A percentile compares a stretch with the other conserved stretches of the same genome.
Evolutionary conservation across 2,329 filamentous ascomycete species (phyloP).

Genomic region (Colletotrichum plurivorum): DNA sequence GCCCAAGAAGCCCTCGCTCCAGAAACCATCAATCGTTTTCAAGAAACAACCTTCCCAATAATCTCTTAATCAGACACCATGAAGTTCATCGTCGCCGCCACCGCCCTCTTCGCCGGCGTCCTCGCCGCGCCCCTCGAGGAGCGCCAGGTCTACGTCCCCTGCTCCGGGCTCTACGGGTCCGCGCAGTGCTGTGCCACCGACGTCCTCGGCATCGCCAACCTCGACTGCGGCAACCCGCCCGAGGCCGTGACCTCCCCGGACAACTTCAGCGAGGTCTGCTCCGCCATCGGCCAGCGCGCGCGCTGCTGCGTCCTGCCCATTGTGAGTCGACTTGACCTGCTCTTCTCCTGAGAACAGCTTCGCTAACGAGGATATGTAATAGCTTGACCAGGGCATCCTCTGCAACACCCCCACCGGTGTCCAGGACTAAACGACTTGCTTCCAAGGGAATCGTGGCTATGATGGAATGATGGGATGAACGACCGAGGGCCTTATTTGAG

Average conservation of each 20-base stretch:
- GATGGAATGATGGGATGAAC: background rate
- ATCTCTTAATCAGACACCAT: slow-evolving; percentile 19
- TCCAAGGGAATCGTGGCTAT: background rate
- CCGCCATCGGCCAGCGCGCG: slow-evolving; percentile 66
- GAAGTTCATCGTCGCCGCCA: slow-evolving; percentile 38
- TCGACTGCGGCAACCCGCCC: slow-evolving; percentile 67
- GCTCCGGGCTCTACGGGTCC: slow-evolving; percentile 57
- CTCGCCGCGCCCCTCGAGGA: slow-evolving; percentile 50
- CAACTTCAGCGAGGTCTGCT: slow-evolving; percentile 62
- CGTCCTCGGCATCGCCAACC: slow-evolving; percentile 69
- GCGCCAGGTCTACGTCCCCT: slow-evolving; percentile 57
- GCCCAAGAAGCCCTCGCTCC: background rate
- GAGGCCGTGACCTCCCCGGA: slow-evolving; percentile 53
- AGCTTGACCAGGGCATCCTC: slow-evolving; percentile 52
- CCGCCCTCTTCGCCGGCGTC: slow-evolving; percentile 43
- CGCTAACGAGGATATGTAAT: background rate
- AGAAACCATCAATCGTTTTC: background rate
- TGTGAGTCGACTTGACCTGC: slow-evolving; percentile 4
- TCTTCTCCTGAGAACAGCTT: background rate
- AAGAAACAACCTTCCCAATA: background rate
- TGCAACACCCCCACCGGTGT: slow-evolving; percentile 52
- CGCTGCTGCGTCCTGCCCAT: slow-evolving; percentile 71
- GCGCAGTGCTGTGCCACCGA: slow-evolving; percentile 74
- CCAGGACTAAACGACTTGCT: slow-evolving; percentile 42
- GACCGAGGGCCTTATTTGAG: background rate